Conservation (phyloP, 495 filamentous ascomycete species). For the Entonaema liquescens region DNA sequence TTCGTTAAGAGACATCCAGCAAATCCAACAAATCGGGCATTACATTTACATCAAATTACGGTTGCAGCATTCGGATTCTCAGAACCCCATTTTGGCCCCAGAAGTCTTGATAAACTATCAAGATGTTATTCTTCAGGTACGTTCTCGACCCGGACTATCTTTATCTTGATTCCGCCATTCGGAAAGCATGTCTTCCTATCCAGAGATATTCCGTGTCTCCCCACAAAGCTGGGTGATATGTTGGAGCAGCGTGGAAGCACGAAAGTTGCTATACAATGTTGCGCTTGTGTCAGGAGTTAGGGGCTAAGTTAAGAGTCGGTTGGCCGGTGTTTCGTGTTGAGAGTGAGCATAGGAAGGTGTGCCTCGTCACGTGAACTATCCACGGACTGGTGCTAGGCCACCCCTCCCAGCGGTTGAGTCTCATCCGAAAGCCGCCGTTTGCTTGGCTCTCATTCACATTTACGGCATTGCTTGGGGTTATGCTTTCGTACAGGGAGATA, state of each 20-base stretch:
- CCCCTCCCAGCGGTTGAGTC: too few relatives aligned
- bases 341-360: neutral
- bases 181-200: neutral
- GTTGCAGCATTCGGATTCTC: conserved; percentile 16
- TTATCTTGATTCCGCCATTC: neutral
- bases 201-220: neutral
- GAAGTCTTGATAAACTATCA: conserved; percentile 12
- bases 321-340: neutral
- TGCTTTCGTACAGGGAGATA: too few relatives aligned
- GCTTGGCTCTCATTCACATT: too few relatives aligned
- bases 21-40: conserved; percentile 22
- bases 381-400: too few relatives aligned
- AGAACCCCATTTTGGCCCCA: neutral
- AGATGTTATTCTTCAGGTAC: conserved; percentile 70
- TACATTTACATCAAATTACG: conserved; percentile 6
- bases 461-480: too few relatives aligned
- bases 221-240: neutral
- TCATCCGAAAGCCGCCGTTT: too few relatives aligned
- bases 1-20: neutral
- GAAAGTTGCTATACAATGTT: neutral
- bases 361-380: conserved; percentile 25
- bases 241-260: neutral
- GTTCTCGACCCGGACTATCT: neutral
- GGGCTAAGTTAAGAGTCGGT: neutral
- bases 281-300: neutral